Conservation (phyloP, 2,329 filamentous ascomycete genomes). For the Stemphylium lycopersici region DNA sequence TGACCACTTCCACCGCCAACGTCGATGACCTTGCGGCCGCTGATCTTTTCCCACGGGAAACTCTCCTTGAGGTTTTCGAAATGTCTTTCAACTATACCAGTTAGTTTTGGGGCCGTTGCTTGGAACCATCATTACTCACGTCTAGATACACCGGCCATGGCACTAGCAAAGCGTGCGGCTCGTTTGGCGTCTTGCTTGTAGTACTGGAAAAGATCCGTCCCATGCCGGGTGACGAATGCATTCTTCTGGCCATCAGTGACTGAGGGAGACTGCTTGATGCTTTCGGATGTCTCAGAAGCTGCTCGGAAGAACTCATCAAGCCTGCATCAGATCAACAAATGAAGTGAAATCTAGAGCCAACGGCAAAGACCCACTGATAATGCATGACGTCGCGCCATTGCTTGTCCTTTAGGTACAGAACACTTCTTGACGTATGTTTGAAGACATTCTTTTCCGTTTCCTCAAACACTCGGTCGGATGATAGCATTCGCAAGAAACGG, state of each 20-base stretch:
- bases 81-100: conserved; percentile 28
- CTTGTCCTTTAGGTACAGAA: conserved; percentile 17
- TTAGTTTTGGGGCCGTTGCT: not conserved
- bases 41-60: conserved; percentile 35
- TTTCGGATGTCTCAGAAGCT: conserved; percentile 23
- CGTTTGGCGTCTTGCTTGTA: conserved; percentile 33
- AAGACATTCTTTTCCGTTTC: conserved; percentile 24
- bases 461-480: conserved; percentile 23
- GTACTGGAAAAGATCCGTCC: conserved; percentile 31
- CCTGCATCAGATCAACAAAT: conserved; percentile 4
- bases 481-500: conserved; percentile 23
- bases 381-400: conserved; percentile 20
- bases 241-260: conserved; percentile 12
- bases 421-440: conserved; percentile 25
- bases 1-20: conserved; percentile 39
- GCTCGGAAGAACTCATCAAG: conserved; percentile 41
- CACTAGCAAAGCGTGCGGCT: conserved; percentile 37
- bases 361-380: conserved; percentile 16
- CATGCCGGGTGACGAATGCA: conserved; percentile 33
- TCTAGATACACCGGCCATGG: conserved; percentile 36
- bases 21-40: conserved; percentile 36
- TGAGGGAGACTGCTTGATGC: conserved; percentile 16
- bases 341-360: accelerated
- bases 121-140: conserved; percentile 1
- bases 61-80: conserved; percentile 28